Conservation (phyloP, 176 grass and related monocot species). For the Paspalum notatum region DNA sequence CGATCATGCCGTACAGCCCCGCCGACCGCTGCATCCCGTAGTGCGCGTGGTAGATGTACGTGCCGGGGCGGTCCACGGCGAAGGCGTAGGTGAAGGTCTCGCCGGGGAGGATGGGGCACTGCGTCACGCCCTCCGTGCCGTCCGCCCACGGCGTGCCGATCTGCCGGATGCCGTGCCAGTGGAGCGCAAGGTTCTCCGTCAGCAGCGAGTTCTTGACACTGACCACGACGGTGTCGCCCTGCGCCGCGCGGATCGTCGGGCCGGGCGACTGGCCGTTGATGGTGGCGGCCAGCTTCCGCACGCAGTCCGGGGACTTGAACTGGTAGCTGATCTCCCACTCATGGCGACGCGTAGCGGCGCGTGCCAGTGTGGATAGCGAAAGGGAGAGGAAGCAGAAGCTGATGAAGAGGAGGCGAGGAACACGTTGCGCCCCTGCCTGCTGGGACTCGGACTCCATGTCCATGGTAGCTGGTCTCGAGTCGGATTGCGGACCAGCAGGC, state of each 20-base stretch:
- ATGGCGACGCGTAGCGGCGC: slow-evolving; percentile 47
- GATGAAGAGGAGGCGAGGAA: slow-evolving; percentile 18
- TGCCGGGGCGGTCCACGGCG: slow-evolving; percentile 60
- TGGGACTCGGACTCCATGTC: no score
- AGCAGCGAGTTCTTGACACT: slow-evolving; percentile 59
- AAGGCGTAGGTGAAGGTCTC: slow-evolving; percentile 75
- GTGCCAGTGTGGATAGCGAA: not conserved
- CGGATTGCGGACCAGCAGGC: no score
- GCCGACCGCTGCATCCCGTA: slow-evolving; percentile 85
- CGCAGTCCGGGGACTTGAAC: slow-evolving; percentile 68
- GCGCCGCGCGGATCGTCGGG: slow-evolving; percentile 58
- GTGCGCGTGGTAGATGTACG: slow-evolving; percentile 83
- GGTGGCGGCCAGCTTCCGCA: slow-evolving; percentile 64
- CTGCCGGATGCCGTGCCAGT: slow-evolving; percentile 93
- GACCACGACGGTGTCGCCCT: slow-evolving; percentile 72
- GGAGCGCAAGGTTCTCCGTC: slow-evolving; percentile 82
- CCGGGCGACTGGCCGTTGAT: slow-evolving; percentile 71
- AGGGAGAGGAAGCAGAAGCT: slow-evolving; percentile 30
- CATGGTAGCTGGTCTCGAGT: no score
- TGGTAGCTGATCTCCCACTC: slow-evolving; percentile 77
- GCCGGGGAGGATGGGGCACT: slow-evolving; percentile 63
- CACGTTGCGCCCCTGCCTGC: not conserved
- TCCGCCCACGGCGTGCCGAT: slow-evolving; percentile 83
- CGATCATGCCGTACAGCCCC: slow-evolving; percentile 75
- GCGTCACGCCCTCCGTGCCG: slow-evolving; percentile 77